Evolutionary conservation across 2,329 filamentous ascomycete genomes (phyloP).

Genomic region (Westerdykella aurantiaca): DNA sequence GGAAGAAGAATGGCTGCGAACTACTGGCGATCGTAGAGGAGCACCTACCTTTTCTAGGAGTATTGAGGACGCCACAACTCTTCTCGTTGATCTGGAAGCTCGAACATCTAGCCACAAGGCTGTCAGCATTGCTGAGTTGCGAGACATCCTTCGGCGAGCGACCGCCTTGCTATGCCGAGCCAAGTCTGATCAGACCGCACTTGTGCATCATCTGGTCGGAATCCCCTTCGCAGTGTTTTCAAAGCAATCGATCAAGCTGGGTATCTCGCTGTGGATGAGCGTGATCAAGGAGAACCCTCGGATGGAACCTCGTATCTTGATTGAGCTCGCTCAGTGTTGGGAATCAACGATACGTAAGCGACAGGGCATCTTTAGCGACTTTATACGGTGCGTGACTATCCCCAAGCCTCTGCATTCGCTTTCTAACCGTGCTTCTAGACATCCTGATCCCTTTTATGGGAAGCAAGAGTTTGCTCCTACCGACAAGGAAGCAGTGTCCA

Average conservation of each 20-base stretch:
- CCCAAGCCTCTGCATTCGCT: background rate
- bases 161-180: conserved; percentile 80
- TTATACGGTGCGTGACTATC: conserved; percentile 51
- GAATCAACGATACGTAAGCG: conserved; percentile 73
- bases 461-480: conserved; percentile 91
- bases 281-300: conserved; percentile 93
- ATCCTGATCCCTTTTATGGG: conserved; percentile 81
- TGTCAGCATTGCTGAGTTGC: conserved; percentile 67
- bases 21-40: conserved; percentile 8
- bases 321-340: conserved; percentile 86
- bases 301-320: conserved; percentile 78
- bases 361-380: conserved; percentile 73
- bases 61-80: conserved; percentile 46
- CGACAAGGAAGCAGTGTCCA: conserved; percentile 67
- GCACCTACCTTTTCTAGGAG: conserved; percentile 38
- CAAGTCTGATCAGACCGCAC: conserved; percentile 66
- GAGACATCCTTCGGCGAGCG: conserved; percentile 75
- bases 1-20: conserved; percentile 57
- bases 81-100: conserved; percentile 67
- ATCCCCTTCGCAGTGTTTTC: conserved; percentile 93
- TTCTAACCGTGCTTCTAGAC: conserved; percentile 30
- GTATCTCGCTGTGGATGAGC: conserved; percentile 91
- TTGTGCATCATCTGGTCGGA: conserved; percentile 80
- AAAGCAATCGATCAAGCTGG: conserved; percentile 91
- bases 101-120: conserved; percentile 63